phyloP scores from a whole-genome alignment of 2,329 filamentous ascomycete genomes.

The Coniochaeta ligniaria region DNA sequence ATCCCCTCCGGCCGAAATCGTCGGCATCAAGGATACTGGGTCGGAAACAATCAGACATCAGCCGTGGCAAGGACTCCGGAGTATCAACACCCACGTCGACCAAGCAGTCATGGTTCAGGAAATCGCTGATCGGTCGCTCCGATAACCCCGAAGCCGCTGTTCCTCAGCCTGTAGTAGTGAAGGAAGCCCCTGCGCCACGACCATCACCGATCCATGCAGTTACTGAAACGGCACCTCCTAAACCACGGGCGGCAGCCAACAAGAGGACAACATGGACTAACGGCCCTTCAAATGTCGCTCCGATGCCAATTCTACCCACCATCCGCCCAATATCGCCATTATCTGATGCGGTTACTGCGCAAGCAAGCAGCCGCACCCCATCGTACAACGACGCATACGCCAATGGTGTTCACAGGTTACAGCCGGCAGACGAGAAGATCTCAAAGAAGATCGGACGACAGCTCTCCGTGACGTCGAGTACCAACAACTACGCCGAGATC shows the following conservation, averaged over 20 bases:
- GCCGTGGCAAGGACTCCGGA: constrained; percentile 58
- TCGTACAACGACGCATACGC: constrained; percentile 44
- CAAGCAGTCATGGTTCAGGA: constrained; percentile 95
- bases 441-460: constrained; percentile 93
- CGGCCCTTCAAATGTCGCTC: constrained; percentile 69
- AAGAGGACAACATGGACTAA: constrained; percentile 96
- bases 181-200: constrained; percentile 37
- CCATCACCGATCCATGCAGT: constrained; percentile 36
- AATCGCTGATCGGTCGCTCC: constrained; percentile 80
- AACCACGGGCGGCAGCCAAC: constrained; percentile 45
- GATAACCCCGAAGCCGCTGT: constrained; percentile 35
- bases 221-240: constrained; percentile 33
- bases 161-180: constrained; percentile 35
- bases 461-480: constrained; percentile 83
- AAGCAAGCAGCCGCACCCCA: constrained; percentile 62
- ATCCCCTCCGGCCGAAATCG: constrained; percentile 87
- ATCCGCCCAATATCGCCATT: constrained; percentile 93
- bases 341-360: constrained; percentile 86
- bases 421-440: constrained; percentile 52
- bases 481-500: constrained; percentile 85
- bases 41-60: constrained; percentile 82
- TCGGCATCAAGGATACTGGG: constrained; percentile 77
- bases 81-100: constrained; percentile 54
- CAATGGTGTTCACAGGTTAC: constrained; percentile 28
- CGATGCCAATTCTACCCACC: constrained; percentile 92